A percentile compares a stretch with the other conserved stretches of the same genome.
Conservation (phyloP, 805 yeast genomes). For the Schwanniomyces occidentalis region DNA sequence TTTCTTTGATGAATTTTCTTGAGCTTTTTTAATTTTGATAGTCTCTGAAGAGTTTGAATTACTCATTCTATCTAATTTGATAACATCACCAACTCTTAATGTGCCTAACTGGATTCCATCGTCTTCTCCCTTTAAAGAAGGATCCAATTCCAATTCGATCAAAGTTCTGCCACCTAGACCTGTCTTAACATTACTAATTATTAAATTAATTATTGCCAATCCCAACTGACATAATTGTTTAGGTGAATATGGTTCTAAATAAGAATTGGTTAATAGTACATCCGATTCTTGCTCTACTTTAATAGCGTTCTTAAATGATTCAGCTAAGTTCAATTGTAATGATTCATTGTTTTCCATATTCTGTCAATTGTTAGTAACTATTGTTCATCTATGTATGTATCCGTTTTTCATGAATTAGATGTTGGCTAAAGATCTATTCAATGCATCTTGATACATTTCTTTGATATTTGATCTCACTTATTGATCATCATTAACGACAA, state of each 20-base stretch:
- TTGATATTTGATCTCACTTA: conserved; percentile 17
- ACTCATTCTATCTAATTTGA: conserved; percentile 53
- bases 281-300: conserved; percentile 39
- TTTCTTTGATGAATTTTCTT: conserved; percentile 22
- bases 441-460: conserved; percentile 27
- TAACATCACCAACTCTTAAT: conserved; percentile 75
- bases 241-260: conserved; percentile 46
- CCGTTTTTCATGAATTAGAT: conserved; percentile 28
- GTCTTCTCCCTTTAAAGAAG: conserved; percentile 37
- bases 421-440: conserved; percentile 11
- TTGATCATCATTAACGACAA: conserved; percentile 6
- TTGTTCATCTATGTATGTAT: conserved; percentile 16
- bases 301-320: conserved; percentile 31
- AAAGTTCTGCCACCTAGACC: conserved; percentile 78
- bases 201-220: conserved; percentile 69
- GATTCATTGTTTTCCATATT: conserved; percentile 2
- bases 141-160: conserved; percentile 61
- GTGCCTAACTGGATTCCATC: conserved; percentile 48
- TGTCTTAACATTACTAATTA: conserved; percentile 60
- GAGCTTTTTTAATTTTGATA: conserved; percentile 24
- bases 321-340: conserved; percentile 2
- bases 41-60: conserved; percentile 17
- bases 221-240: conserved; percentile 71
- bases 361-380: neutral
- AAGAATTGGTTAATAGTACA: conserved; percentile 29